Evolutionary conservation across 352 stramenopile species (phyloP), one percentile per base, ranked within the genome.

Genomic region (Bremia lactucae): DNA sequence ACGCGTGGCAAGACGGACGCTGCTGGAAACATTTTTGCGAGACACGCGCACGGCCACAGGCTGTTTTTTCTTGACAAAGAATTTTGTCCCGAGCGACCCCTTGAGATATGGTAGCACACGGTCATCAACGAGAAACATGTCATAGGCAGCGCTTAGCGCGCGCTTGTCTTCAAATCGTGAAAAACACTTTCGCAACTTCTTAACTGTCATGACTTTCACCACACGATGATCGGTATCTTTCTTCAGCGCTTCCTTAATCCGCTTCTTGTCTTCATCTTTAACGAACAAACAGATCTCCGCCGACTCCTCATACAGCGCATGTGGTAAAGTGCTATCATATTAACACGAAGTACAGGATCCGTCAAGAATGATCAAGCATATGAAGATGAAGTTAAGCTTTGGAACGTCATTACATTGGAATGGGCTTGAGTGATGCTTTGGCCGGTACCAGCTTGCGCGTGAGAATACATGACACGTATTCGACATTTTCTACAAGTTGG

Each of bases 101-200:
- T 84, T 84, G 21, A 90, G 49, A 61, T 87, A 87, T 18, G 68
- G 50, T 29, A 90, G 39, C 21, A 90, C 72, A 36, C 74, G 75
- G 56, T 87, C 77, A 55, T 90, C 77, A 10, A 57, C 74, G 41
- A 90, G 56, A 51, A 90, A 90, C 49, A 83, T 44, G 36, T 81
- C 70, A 54, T 84, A 90, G 23, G 77, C 71, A n/a, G 46, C 72
- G 1, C 66, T 68, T n/a, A 88, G 55, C 34, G 71, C 68, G 37
- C 76, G 74, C 39, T 68, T 69, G 55, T 86, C 75, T 47, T 87
- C 77, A 46, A 87, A 88, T 33, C 70, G 68, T 23, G 58, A 65
- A 34, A 87, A 87, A 49, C 81, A 68, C 59, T 90, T 88, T 46
- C 70, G 68, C 26, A 93, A 59, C 55, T 89, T 88, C 65, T 92